Evolutionary conservation across 1,139 yeast species (phyloP).

Genomic region (Schwanniomyces etchellsii): DNA sequence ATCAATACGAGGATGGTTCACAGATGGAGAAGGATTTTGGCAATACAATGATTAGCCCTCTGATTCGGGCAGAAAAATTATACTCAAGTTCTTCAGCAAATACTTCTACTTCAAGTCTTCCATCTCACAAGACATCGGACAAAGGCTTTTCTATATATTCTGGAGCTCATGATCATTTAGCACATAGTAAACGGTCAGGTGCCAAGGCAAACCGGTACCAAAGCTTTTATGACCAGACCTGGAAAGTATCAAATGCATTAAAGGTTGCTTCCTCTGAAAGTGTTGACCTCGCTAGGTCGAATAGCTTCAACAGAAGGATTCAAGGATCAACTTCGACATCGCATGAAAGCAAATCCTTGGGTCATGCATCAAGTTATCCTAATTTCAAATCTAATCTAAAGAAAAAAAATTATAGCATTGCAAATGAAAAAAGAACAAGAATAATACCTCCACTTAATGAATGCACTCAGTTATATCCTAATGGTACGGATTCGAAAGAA

Average conservation of each 20-base stretch:
- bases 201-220: constrained; percentile 50
- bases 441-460: neutral
- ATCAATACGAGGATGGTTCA: constrained; percentile 4
- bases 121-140: constrained; percentile 19
- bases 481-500: too few relatives aligned
- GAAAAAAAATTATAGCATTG: neutral
- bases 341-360: constrained; percentile 18
- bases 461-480: too few relatives aligned
- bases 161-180: constrained; percentile 18
- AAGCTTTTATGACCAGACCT: constrained; percentile 45
- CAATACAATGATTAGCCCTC: constrained; percentile 18
- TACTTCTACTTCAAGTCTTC: constrained; percentile 32
- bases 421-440: neutral
- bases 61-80: constrained; percentile 17
- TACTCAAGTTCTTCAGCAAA: constrained; percentile 28
- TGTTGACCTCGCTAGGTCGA: constrained; percentile 25
- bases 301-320: constrained; percentile 12
- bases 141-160: constrained; percentile 32
- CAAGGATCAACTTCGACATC: constrained; percentile 3
- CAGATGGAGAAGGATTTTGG: constrained; percentile 13
- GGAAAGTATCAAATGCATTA: constrained; percentile 40
- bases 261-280: constrained; percentile 41
- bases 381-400: constrained; percentile 19
- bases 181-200: constrained; percentile 24
- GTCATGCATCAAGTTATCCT: constrained; percentile 39